phyloP scores from a whole-genome alignment of 1,284 basidiomycete species.

The Phylloboletellus chloephorus region DNA sequence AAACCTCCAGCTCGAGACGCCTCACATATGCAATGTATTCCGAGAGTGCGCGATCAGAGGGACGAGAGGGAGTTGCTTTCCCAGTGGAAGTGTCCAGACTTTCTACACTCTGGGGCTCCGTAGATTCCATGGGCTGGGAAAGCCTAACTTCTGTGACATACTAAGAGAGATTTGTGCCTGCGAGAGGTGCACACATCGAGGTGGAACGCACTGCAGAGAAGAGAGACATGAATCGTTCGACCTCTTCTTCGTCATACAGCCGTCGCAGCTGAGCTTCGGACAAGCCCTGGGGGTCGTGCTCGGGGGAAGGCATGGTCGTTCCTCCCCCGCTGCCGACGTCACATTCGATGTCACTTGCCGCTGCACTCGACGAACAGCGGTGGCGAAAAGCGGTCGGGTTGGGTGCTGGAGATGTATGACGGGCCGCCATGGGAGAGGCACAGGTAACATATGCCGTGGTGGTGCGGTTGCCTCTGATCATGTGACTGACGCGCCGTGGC shows the following conservation, averaged over 20 bases:
- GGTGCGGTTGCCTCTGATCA: conserved; percentile 17
- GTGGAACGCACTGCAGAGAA: conserved; percentile 48
- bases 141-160: conserved; percentile 56
- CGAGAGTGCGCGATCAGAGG: conserved; percentile 26
- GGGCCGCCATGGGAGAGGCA: too few species aligned
- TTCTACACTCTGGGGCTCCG: not conserved
- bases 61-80: conserved; percentile 8
- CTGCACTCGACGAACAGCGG: not conserved
- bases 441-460: too few species aligned
- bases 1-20: conserved; percentile 1
- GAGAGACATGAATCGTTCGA: conserved; percentile 50
- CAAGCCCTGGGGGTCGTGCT: conserved; percentile 11
- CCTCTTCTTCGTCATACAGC: conserved; percentile 59
- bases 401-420: not conserved
- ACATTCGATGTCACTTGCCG: not conserved
- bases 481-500: conserved; percentile 26
- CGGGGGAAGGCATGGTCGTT: not conserved
- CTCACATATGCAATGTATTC: conserved; percentile 41
- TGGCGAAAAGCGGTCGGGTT: too few species aligned
- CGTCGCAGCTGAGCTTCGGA: conserved; percentile 44
- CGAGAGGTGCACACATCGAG: not conserved
- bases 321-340: too few species aligned
- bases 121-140: conserved; percentile 3
- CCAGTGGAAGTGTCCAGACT: not conserved
- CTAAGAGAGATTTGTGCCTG: conserved; percentile 29